Conservation (phyloP, 2,329 filamentous ascomycete genomes). For the Teratosphaeria gauchensis region DNA sequence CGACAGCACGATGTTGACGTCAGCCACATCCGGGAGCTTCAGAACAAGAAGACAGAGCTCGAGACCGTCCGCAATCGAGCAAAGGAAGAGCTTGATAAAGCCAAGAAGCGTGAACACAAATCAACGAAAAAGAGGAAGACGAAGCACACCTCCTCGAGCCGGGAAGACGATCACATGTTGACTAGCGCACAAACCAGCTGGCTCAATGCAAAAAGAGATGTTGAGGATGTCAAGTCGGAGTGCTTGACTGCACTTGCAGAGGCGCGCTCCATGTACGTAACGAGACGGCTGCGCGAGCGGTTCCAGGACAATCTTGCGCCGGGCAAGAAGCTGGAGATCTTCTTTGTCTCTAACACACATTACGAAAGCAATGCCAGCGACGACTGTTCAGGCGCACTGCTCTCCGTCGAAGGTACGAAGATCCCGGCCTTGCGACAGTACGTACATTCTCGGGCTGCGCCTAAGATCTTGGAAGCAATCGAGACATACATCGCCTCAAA, state of each 20-base stretch:
- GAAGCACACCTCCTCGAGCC: neutral
- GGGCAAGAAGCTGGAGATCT: neutral
- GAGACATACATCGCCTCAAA: neutral
- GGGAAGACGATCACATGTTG: neutral
- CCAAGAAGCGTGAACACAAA: neutral
- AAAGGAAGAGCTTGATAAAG: neutral
- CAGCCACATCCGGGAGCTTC: neutral
- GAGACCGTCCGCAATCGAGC: neutral
- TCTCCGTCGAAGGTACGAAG: neutral
- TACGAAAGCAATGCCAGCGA: neutral
- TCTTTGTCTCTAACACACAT: neutral
- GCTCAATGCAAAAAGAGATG: neutral
- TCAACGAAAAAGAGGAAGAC: neutral
- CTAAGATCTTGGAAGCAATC: neutral
- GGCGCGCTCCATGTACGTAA: neutral
- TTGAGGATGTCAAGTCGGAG: neutral
- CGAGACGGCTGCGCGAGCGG: neutral
- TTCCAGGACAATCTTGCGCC: neutral
- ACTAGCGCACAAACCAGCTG: neutral
- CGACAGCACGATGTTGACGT: neutral
- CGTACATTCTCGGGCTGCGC: neutral
- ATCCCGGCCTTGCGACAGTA: neutral
- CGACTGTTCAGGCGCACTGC: neutral
- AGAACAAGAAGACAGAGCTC: neutral
- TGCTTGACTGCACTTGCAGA: neutral